These are phyloP conservation scores for Suillus subalutaceus DNA, from an alignment of 768 basidiomycete species.

Conservation along the genomic window DNA sequence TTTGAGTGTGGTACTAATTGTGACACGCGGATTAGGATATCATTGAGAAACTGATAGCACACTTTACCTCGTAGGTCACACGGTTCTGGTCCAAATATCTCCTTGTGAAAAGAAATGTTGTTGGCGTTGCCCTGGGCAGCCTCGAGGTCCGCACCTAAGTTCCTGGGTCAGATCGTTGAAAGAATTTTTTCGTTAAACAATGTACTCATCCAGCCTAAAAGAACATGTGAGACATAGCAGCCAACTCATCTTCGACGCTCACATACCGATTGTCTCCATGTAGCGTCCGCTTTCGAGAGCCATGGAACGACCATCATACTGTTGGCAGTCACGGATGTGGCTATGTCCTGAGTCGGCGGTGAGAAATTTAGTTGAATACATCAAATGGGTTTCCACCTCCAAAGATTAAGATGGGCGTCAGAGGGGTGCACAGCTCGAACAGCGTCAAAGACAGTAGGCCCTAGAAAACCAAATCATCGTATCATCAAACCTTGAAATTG, in stretches of 20 bases:
- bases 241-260: neutral
- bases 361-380: neutral
- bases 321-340: conserved; percentile 80
- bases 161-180: neutral
- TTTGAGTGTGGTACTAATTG: conserved; percentile 65
- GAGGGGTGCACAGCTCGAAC: conserved; percentile 73
- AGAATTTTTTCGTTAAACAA: conserved; percentile 8
- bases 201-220: conserved; percentile 64
- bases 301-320: conserved; percentile 74
- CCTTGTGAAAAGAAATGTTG: conserved; percentile 64
- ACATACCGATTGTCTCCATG: conserved; percentile 87
- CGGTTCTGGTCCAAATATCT: conserved; percentile 83
- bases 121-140: conserved; percentile 38
- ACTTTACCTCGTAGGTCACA: conserved; percentile 68
- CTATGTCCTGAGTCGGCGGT: conserved; percentile 52
- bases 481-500: conserved; percentile 1
- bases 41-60: neutral
- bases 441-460: conserved; percentile 73
- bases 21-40: neutral
- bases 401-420: conserved; percentile 82
- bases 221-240: neutral
- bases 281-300: conserved; percentile 84
- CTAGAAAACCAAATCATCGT: conserved; percentile 35
- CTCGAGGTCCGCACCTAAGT: conserved; percentile 51
- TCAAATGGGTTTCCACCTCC: conserved; percentile 49